Evolutionary conservation across 495 filamentous ascomycete genomes (phyloP), one percentile per base, ranked within the genome.

Genomic region (Aspergillus cristatus): DNA sequence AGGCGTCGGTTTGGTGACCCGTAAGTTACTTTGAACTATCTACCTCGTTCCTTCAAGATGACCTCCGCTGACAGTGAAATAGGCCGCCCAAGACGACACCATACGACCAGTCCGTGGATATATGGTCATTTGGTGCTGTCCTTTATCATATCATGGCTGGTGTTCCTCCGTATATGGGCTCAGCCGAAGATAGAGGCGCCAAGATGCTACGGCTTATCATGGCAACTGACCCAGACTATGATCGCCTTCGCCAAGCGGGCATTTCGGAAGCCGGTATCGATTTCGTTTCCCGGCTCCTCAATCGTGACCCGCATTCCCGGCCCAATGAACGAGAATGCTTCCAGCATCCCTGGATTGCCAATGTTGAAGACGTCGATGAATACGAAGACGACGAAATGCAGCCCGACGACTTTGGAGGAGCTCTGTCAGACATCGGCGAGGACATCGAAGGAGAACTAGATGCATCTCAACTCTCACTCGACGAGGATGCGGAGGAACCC

Each of bases 51-150:
- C 13, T 18, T 38, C 18, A 13, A 31, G 24, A 12, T 32, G 35
- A 20, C 15, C 6, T 14, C 18, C 34, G 33, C 59, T 60, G 39
- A 67, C 40, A 14, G 15, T 28, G 4, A 8, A 8, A 24, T 32
- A 70, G 67, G 22, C 60, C 57, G 0, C 51, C 60, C 1, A 65
- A 65, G 53, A 68, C 67, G 6, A 65, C 62, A 35, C 74, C 82
- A 6, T 98, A 98, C 55, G 79, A 77, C 47, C 82, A 94, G 35
- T 82, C 86, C 3, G 85, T 96, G 14, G 91, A 98, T 51, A 82
- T 91, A 45, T 98, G 89, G 88, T 94, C 90, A 10, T 72, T 94
- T 29, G 93, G 84, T 22, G 90, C 85, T 24, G 91, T 98, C 1
- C 62, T 97, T 4, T 97, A 84, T 58, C 86, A 82, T 45, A 60